phyloP scores from a whole-genome alignment of 2,329 filamentous ascomycete genomes.

The Capronia americana region DNA sequence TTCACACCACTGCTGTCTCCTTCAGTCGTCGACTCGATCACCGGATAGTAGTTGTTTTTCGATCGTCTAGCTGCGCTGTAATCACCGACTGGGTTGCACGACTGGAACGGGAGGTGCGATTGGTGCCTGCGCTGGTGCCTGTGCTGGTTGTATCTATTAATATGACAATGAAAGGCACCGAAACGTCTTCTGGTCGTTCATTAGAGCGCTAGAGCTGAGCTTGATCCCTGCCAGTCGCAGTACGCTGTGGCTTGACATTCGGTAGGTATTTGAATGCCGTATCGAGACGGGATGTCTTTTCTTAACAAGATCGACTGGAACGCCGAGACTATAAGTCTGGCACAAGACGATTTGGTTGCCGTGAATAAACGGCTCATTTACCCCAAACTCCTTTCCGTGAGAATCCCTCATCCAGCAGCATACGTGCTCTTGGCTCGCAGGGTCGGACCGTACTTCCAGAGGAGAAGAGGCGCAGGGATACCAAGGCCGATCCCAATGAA shows the following conservation, averaged over 20 bases:
- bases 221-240: background rate
- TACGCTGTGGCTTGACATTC: background rate
- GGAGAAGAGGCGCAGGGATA: constrained; percentile 56
- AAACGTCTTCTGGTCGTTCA: background rate
- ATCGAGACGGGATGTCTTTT: background rate
- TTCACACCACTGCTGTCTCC: no score
- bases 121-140: no score
- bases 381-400: background rate
- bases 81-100: no score
- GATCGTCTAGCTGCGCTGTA: no score
- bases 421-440: constrained; percentile 57
- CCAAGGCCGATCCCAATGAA: constrained; percentile 49
- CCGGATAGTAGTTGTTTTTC: no score
- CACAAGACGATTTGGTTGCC: background rate
- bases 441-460: constrained; percentile 58
- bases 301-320: background rate
- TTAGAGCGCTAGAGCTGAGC: background rate
- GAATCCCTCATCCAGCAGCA: constrained; percentile 49
- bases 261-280: no score
- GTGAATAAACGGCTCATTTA: background rate
- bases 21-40: no score
- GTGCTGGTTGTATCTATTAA: background rate
- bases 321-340: background rate
- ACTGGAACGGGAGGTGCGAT: no score
- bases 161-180: background rate